Conservation (phyloP, 1,284 basidiomycete genomes). For the Trametes hirsuta region DNA sequence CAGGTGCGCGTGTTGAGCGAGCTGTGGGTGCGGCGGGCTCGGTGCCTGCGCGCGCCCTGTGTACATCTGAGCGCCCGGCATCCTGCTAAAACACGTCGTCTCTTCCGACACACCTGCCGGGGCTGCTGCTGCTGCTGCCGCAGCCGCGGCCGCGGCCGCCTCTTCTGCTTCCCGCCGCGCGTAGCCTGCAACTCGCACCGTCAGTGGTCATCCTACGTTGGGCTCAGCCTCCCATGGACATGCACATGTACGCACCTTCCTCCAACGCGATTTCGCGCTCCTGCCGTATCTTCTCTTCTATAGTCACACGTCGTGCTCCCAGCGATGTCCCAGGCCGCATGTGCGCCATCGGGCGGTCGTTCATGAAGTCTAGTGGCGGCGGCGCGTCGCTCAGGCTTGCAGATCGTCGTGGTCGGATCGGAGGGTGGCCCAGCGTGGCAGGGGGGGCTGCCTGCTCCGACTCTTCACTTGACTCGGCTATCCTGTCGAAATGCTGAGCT, state of each 20-base stretch:
- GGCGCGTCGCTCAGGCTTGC: conserved; percentile 61
- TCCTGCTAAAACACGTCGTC: conserved; percentile 16
- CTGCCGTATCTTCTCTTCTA: conserved; percentile 55
- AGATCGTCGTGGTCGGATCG: conserved; percentile 61
- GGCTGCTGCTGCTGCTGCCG: conserved; percentile 12
- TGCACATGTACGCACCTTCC: conserved; percentile 38
- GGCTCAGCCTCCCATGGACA: conserved; percentile 8
- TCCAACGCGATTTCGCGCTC: conserved; percentile 44
- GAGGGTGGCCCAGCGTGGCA: not conserved
- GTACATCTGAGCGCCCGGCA: conserved; percentile 3
- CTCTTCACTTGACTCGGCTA: conserved; percentile 21
- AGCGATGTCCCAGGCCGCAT: conserved; percentile 57
- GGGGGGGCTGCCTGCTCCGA: conserved; percentile 8
- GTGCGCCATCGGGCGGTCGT: conserved; percentile 24
- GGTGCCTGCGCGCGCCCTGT: conserved; percentile 29
- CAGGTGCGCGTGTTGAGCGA: conserved; percentile 31
- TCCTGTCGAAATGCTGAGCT: conserved; percentile 23
- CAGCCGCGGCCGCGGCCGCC: conserved; percentile 13
- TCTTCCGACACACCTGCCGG: conserved; percentile 19
- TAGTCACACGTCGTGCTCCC: conserved; percentile 52
- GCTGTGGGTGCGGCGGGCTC: conserved; percentile 39
- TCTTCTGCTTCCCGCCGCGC: conserved; percentile 42
- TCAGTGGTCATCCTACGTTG: not conserved
- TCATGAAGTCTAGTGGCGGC: conserved; percentile 37
- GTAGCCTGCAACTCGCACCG: conserved; percentile 28